Base-by-base conservation (phyloP, 1,284 basidiomycete species). In the Trametes versicolor region DNA sequence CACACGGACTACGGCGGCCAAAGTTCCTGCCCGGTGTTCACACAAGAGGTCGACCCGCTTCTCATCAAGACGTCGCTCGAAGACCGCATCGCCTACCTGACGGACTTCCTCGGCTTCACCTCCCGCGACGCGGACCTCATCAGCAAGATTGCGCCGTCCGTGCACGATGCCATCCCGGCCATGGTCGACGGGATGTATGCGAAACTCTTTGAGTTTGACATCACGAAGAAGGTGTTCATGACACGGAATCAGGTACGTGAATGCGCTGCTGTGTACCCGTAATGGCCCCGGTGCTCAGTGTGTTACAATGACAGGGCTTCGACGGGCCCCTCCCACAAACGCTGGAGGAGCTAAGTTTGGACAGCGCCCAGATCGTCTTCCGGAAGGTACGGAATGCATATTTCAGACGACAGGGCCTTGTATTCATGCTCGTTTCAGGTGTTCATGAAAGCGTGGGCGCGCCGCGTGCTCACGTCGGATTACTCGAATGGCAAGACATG, bases 321-420 rank as follows among this genome's bases (percentile, higher is more conserved):
- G 76, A 78, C 59, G 78, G 77, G 0, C 73, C 74, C 12, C 59
- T 78, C 37, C 81, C 83, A 0, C 63, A 75, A 27, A 76, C 71
- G 34, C 69, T 83, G 25, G 76, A 80, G 39, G 82, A 84, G 43
- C 74, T 84, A 10, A 77, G 73, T 27, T 68, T 78, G 8, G 80
- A 81, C 21, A 81, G 82, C 67, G 79, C 83, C 2, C 83, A 84
- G 66, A 80, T 85, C 61, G 77, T 78, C 27, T 84, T 82, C 73
- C 78, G 83, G 48, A 85, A 85, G 72, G 82, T 72, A 74, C 72
- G 70, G 45, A 7, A 36, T 43, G 9, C 25, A 12, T 29, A 21
- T 7, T 53, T 29, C 27, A 43, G 55, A 8, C 21, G n/a, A 27
- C 21, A 37, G 53, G 48, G 10, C 37, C 23, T 43, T 21, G 17